Percentiles rank a stretch among this genome's conserved stretches.
These are phyloP conservation scores for Aspergillus unguis DNA, from an alignment of 2,329 filamentous ascomycete genomes.

Conservation along the genomic window DNA sequence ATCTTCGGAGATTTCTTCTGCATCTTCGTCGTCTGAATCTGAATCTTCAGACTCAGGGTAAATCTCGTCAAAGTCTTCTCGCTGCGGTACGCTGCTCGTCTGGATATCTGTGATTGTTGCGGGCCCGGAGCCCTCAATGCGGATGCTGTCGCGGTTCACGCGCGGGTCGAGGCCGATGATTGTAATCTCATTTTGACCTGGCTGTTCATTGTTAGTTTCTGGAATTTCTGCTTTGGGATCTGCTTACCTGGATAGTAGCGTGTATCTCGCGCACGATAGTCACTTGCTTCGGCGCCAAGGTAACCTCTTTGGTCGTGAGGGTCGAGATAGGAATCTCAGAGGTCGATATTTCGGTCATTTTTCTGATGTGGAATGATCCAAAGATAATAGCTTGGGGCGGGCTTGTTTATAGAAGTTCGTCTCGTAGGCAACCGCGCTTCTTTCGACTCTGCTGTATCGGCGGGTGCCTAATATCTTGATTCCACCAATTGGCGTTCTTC, in stretches of 20 bases:
- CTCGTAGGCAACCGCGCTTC: too few relatives aligned
- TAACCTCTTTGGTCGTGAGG: conserved; percentile 59
- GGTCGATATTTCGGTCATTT: conserved; percentile 16
- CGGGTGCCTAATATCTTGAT: too few relatives aligned
- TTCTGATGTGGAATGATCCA: conserved; percentile 6
- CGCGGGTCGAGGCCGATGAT: conserved; percentile 55
- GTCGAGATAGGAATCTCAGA: conserved; percentile 50
- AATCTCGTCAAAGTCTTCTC: conserved; percentile 53
- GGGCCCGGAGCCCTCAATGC: conserved; percentile 57
- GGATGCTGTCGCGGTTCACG: conserved; percentile 56
- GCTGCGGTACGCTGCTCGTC: conserved; percentile 56
- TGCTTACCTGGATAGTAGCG: conserved; percentile 47
- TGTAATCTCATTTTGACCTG: conserved; percentile 57
- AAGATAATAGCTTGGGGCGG: too few relatives aligned
- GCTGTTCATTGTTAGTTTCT: conserved; percentile 26
- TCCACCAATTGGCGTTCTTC: too few relatives aligned
- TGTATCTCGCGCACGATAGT: conserved; percentile 61
- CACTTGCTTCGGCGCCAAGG: conserved; percentile 60
- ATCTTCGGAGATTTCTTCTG: conserved; percentile 6
- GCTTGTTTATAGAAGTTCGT: too few relatives aligned
- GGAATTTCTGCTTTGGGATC: background rate
- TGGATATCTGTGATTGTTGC: conserved; percentile 59
- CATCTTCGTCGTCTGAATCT: background rate
- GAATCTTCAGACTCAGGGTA: conserved; percentile 2
- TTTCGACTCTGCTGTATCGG: too few relatives aligned